Percentiles rank a stretch among this genome's conserved stretches.
Evolutionary conservation across 2,329 filamentous ascomycete species (phyloP).

Genomic region (Aspergillus floridensis): DNA sequence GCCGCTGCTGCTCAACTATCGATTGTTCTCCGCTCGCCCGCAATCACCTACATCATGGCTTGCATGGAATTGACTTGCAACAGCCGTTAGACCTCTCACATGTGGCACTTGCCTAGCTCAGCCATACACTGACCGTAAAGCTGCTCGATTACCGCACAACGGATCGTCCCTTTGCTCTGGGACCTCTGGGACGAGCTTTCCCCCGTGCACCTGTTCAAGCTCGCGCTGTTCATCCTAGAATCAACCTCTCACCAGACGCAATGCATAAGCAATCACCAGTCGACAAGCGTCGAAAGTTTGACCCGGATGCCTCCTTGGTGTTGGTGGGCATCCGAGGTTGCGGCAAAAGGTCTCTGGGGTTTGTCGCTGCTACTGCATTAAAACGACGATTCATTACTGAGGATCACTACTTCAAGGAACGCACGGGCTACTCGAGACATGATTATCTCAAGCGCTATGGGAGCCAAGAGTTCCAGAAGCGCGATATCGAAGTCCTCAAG

Average conservation of each 20-base stretch:
- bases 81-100: background rate
- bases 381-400: conserved; percentile 46
- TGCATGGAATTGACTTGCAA: background rate
- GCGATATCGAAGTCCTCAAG: conserved; percentile 43
- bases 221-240: background rate
- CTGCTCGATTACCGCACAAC: background rate
- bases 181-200: background rate
- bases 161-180: background rate
- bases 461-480: conserved; percentile 43
- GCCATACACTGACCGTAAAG: background rate
- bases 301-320: conserved; percentile 41
- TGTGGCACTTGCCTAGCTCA: background rate
- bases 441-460: conserved; percentile 42
- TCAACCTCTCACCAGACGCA: background rate
- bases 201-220: background rate
- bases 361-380: conserved; percentile 43
- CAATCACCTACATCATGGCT: background rate
- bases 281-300: conserved; percentile 27
- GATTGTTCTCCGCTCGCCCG: background rate
- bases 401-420: conserved; percentile 45
- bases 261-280: conserved; percentile 13
- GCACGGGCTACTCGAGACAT: conserved; percentile 42
- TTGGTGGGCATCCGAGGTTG: conserved; percentile 45
- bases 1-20: background rate
- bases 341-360: conserved; percentile 44